These are phyloP conservation scores for Sporothrix pseudoabietina DNA, from an alignment of 2,329 filamentous ascomycete genomes.

Conservation along the genomic window DNA sequence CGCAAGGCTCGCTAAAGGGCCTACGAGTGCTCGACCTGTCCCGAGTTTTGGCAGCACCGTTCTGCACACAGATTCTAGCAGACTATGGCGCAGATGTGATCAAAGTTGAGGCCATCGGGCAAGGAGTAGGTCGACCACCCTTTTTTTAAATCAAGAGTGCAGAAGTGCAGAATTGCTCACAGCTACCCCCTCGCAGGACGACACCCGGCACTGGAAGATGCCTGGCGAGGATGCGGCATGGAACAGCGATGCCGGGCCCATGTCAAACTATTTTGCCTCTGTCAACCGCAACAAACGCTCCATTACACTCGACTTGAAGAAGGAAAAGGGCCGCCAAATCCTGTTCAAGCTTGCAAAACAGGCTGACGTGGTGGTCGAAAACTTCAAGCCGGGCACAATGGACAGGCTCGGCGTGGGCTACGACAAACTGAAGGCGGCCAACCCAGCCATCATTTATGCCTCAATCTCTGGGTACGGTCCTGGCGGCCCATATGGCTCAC, in stretches of 20 bases:
- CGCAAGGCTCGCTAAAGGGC: conserved; percentile 70
- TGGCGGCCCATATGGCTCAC: conserved; percentile 81
- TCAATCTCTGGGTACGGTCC: conserved; percentile 98
- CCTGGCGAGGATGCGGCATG: conserved; percentile 75
- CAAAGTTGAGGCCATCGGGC: conserved; percentile 90
- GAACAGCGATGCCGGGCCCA: conserved; percentile 60
- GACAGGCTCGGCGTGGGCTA: conserved; percentile 93
- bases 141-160: background rate
- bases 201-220: conserved; percentile 94
- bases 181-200: conserved; percentile 61
- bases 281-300: conserved; percentile 98
- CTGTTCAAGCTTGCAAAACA: conserved; percentile 80
- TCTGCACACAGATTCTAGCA: conserved; percentile 94
- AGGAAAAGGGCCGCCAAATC: conserved; percentile 79
- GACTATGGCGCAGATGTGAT: conserved; percentile 96
- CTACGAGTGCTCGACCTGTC: conserved; percentile 95
- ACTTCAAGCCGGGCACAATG: conserved; percentile 89
- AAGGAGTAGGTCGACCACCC: conserved; percentile 47
- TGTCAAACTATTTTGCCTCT: conserved; percentile 90
- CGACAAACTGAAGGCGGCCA: conserved; percentile 74
- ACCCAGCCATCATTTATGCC: conserved; percentile 86
- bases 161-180: background rate
- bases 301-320: conserved; percentile 84
- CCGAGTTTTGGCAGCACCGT: conserved; percentile 92
- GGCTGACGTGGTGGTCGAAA: conserved; percentile 93